Percentiles rank a stretch among this genome's conserved stretches.
phyloP scores from a whole-genome alignment of 192 early-diverging fungal species.

The Rhizophagus sp. region DNA sequence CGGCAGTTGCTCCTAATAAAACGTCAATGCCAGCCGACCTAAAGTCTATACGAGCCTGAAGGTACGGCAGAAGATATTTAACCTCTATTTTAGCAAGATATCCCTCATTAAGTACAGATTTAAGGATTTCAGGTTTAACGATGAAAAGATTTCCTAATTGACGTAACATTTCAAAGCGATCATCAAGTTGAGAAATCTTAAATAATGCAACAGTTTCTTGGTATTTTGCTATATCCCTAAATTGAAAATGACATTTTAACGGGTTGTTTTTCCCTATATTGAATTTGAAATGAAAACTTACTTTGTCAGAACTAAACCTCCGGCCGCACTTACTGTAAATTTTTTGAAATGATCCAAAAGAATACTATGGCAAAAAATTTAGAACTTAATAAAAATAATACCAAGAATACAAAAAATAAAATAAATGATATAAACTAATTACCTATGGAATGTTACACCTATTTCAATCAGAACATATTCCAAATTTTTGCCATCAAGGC shows the following conservation, averaged over 20 bases:
- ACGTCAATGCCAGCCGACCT: conserved; percentile 62
- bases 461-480: conserved; percentile 78
- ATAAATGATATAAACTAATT: conserved; percentile 30
- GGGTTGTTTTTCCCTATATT: no score
- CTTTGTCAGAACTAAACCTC: conserved; percentile 87
- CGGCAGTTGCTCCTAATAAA: conserved; percentile 43
- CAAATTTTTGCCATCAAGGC: conserved; percentile 75
- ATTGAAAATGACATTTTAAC: not conserved
- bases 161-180: conserved; percentile 87
- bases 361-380: conserved; percentile 52
- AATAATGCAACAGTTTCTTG: conserved; percentile 82
- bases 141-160: conserved; percentile 93
- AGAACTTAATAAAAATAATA: not conserved
- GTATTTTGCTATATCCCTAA: conserved; percentile 90
- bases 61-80: conserved; percentile 80
- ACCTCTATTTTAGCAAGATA: conserved; percentile 79
- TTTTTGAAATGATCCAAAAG: conserved; percentile 93
- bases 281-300: conserved; percentile 38
- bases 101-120: conserved; percentile 85
- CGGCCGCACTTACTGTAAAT: conserved; percentile 80
- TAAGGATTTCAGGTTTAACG: conserved; percentile 88
- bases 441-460: conserved; percentile 80
- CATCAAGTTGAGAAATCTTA: conserved; percentile 70
- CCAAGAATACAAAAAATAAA: not conserved
- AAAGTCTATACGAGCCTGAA: conserved; percentile 87